Conservation (phyloP, 2,329 filamentous ascomycete genomes). For the Microdochium trichocladiopsis region DNA sequence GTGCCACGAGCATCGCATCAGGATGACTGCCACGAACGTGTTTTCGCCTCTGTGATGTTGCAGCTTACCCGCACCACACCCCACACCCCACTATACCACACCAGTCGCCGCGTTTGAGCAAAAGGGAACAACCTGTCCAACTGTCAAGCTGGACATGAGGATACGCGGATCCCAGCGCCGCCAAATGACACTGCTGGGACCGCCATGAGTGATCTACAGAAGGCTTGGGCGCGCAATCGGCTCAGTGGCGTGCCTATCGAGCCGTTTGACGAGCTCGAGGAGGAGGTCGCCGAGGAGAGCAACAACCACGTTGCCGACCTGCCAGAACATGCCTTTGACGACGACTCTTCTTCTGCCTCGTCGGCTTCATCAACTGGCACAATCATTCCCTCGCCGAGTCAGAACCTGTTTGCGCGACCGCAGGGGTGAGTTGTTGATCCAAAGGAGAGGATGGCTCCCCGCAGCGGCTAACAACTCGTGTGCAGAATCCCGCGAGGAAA, state of each 20-base stretch:
- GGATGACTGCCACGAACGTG: too few relatives aligned
- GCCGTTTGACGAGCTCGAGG: slow-evolving; percentile 43
- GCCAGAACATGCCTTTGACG: slow-evolving; percentile 42
- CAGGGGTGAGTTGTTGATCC: slow-evolving; percentile 45
- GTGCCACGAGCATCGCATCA: too few relatives aligned
- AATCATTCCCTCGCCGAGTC: slow-evolving; percentile 71
- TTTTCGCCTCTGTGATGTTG: too few relatives aligned
- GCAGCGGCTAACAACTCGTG: slow-evolving; percentile 1
- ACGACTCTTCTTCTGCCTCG: slow-evolving; percentile 68
- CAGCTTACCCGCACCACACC: neutral
- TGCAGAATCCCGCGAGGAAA: slow-evolving; percentile 41
- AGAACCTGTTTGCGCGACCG: slow-evolving; percentile 66
- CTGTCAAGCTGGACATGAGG: neutral
- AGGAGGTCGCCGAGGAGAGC: slow-evolving; percentile 32
- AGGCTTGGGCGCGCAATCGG: slow-evolving; percentile 71
- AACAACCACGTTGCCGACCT: slow-evolving; percentile 32
- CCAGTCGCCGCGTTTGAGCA: neutral
- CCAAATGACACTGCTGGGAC: neutral
- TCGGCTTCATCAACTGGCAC: slow-evolving; percentile 92
- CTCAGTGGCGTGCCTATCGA: slow-evolving; percentile 49
- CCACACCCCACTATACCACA: neutral
- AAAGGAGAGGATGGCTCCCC: neutral
- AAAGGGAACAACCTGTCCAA: too few relatives aligned
- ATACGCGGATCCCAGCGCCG: neutral
- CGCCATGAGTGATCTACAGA: slow-evolving; percentile 73